phyloP scores from a whole-genome alignment of 2,329 filamentous ascomycete species.

The Fusarium illudens region DNA sequence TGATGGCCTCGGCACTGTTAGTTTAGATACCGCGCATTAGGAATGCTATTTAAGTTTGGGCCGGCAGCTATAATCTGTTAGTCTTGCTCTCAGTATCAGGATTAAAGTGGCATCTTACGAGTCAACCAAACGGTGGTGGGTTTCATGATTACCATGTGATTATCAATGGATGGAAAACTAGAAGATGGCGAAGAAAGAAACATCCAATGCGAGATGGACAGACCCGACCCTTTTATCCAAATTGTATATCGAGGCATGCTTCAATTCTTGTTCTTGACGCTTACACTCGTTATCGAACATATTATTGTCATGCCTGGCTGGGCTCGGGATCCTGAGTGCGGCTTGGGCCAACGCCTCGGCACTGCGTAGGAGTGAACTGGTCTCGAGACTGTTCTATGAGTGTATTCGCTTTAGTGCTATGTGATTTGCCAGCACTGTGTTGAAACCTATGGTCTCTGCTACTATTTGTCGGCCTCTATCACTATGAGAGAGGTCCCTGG shows the following conservation, averaged over 20 bases:
- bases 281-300: no score
- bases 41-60: no score
- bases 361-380: no score
- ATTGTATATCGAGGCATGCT: neutral
- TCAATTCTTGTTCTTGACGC: neutral
- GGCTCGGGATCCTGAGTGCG: no score
- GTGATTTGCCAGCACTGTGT: no score
- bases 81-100: neutral
- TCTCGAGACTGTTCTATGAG: no score
- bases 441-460: no score
- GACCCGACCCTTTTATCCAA: neutral
- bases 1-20: neutral
- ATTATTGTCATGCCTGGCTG: no score
- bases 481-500: no score
- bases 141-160: neutral
- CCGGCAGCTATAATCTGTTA: neutral
- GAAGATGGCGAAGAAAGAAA: neutral
- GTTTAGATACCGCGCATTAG: neutral
- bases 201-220: neutral
- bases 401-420: no score
- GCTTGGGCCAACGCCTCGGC: no score
- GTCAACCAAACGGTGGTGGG: neutral
- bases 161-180: neutral
- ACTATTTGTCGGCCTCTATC: no score
- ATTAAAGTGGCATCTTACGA: fast-evolving